Evolutionary conservation across 441 rosid genomes (phyloP).

Genomic region (Daphne laureola): DNA sequence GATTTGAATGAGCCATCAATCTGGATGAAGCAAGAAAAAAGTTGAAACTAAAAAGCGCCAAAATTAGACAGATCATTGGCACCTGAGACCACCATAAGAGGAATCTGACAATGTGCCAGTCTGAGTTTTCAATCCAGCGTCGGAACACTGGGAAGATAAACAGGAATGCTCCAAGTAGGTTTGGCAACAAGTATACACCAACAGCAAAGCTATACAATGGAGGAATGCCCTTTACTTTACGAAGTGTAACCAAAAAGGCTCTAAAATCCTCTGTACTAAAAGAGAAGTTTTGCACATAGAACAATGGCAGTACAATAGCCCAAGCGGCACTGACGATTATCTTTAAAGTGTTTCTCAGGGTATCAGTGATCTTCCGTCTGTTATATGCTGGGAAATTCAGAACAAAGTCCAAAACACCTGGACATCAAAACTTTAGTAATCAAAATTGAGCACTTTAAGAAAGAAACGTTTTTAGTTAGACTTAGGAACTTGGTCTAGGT

Average conservation of each 20-base stretch:
- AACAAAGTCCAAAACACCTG: slow-evolving; percentile 84
- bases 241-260: slow-evolving; percentile 47
- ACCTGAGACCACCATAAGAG: slow-evolving; percentile 99
- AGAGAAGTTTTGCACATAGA: slow-evolving; percentile 52
- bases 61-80: slow-evolving; percentile 7
- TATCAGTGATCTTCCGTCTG: slow-evolving; percentile 79
- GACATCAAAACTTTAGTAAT: slow-evolving; percentile 14
- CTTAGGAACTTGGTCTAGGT: too few relatives aligned
- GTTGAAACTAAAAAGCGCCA: slow-evolving; percentile 8
- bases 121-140: slow-evolving; percentile 96
- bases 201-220: slow-evolving; percentile 74
- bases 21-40: slow-evolving; percentile 7
- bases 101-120: slow-evolving; percentile 81
- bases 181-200: slow-evolving; percentile 70
- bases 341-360: slow-evolving; percentile 72
- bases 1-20: too few relatives aligned
- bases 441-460: not conserved
- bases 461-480: too few relatives aligned
- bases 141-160: slow-evolving; percentile 95
- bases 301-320: slow-evolving; percentile 70
- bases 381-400: slow-evolving; percentile 96
- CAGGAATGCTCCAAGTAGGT: slow-evolving; percentile 64
- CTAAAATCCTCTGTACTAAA: slow-evolving; percentile 34
- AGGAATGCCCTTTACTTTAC: slow-evolving; percentile 59
- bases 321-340: slow-evolving; percentile 72